Percentiles rank a stretch among this genome's conserved stretches.
phyloP scores from a whole-genome alignment of 495 filamentous ascomycete species.

The Hypoxylon perforatum region DNA sequence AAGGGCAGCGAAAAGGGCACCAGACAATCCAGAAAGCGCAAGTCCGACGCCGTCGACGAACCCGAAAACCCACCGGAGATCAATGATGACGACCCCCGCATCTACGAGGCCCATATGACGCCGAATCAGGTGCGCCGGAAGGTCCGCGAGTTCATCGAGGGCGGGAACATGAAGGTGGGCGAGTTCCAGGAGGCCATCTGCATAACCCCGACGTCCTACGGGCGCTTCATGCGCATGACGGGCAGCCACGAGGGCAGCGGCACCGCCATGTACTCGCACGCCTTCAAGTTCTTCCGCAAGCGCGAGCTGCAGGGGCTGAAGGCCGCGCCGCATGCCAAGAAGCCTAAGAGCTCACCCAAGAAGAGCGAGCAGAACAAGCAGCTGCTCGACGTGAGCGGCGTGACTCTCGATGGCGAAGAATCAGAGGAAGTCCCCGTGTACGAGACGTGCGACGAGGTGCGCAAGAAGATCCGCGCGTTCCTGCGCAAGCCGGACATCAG shows the following conservation, averaged over 20 bases:
- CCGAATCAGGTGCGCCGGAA: constrained; percentile 56
- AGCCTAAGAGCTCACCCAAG: no score
- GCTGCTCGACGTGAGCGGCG: constrained; percentile 37
- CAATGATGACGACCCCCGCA: constrained; percentile 34
- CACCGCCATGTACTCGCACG: constrained; percentile 42
- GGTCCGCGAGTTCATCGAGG: constrained; percentile 54
- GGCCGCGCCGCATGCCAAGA: constrained; percentile 46
- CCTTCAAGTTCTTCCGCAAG: constrained; percentile 56
- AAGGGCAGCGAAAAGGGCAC: neutral
- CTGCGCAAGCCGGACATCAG: constrained; percentile 54
- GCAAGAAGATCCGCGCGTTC: constrained; percentile 60
- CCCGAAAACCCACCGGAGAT: constrained; percentile 40
- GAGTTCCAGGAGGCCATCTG: constrained; percentile 56
- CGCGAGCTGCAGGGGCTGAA: constrained; percentile 51
- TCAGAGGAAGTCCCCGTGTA: constrained; percentile 53
- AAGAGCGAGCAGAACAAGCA: constrained; percentile 28
- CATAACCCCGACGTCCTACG: constrained; percentile 44
- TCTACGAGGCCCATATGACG: constrained; percentile 36
- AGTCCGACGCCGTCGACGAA: constrained; percentile 32
- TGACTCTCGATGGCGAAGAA: constrained; percentile 53
- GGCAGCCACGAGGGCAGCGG: constrained; percentile 40
- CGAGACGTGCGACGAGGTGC: constrained; percentile 65
- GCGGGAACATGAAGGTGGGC: constrained; percentile 59
- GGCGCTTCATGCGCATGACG: constrained; percentile 42
- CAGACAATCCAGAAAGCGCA: constrained; percentile 45